Percentiles rank a stretch among this genome's conserved stretches.
phyloP scores from a whole-genome alignment of 805 yeast genomes.

The Helenozyma rhizophorensis region DNA sequence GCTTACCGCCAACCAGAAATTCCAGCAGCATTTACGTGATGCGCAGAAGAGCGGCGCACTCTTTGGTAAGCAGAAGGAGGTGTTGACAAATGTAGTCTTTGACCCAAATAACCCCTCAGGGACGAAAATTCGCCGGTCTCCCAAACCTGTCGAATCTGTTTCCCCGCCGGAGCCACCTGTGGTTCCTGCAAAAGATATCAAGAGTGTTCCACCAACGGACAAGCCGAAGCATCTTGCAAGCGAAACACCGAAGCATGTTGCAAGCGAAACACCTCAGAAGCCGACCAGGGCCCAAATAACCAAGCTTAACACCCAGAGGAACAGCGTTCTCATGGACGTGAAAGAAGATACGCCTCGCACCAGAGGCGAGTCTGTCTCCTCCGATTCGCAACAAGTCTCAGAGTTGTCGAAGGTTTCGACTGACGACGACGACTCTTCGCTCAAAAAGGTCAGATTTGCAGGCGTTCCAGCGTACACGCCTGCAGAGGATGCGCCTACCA shows the following conservation, averaged over 20 bases:
- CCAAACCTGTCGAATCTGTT: background rate
- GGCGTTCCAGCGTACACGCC: conserved; percentile 50
- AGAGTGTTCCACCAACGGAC: too few species aligned
- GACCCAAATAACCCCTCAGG: conserved; percentile 36
- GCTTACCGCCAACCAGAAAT: conserved; percentile 35
- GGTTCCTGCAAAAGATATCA: background rate
- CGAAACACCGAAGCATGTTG: background rate
- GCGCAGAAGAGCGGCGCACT: conserved; percentile 36
- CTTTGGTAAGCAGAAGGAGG: conserved; percentile 34
- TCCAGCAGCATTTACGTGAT: conserved; percentile 35
- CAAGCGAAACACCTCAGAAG: background rate
- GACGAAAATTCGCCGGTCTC: conserved; percentile 10
- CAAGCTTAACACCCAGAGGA: conserved; percentile 18
- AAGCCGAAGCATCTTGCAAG: too few species aligned
- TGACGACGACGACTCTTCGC: conserved; percentile 3
- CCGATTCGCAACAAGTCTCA: background rate
- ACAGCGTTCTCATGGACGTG: conserved; percentile 20
- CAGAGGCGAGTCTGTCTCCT: conserved; percentile 2
- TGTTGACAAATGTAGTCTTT: conserved; percentile 32
- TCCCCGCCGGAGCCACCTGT: background rate
- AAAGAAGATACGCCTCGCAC: conserved; percentile 5
- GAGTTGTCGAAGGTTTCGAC: conserved; percentile 11
- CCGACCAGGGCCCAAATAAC: conserved; percentile 15
- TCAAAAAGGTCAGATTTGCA: conserved; percentile 46
- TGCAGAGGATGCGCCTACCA: conserved; percentile 54